Conservation (phyloP, 1,139 yeast species). For the Taphrina deformans region DNA sequence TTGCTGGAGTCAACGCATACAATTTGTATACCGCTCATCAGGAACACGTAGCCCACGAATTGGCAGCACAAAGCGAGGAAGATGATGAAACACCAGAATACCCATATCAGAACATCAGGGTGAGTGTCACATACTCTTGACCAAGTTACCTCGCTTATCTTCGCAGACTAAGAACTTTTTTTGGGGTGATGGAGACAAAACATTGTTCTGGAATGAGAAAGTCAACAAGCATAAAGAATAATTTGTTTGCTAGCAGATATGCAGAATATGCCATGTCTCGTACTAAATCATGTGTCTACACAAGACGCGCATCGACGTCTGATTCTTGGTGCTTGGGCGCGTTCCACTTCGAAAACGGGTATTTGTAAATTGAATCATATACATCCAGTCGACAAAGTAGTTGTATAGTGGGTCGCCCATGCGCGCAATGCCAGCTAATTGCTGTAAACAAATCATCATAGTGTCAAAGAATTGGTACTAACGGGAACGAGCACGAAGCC, state of each 20-base stretch:
- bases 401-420: too few relatives aligned
- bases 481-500: too few relatives aligned
- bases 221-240: constrained; percentile 69
- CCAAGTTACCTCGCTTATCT: not conserved
- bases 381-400: too few relatives aligned
- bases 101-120: constrained; percentile 87
- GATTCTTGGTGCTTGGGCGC: too few relatives aligned
- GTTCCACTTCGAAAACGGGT: too few relatives aligned
- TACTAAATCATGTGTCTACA: too few relatives aligned
- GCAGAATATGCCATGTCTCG: too few relatives aligned
- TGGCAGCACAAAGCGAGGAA: constrained; percentile 49
- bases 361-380: too few relatives aligned
- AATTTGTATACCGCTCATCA: constrained; percentile 83
- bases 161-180: constrained; percentile 32
- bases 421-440: too few relatives aligned
- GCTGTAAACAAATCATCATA: too few relatives aligned
- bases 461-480: too few relatives aligned
- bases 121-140: constrained; percentile 45
- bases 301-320: too few relatives aligned
- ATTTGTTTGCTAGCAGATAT: not conserved
- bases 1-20: constrained; percentile 77
- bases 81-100: constrained; percentile 54
- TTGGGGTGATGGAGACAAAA: constrained; percentile 97
- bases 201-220: constrained; percentile 92
- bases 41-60: constrained; percentile 81